A percentile compares a stretch with the other conserved stretches of the same genome.
These are phyloP conservation scores for Calonectria pseudoreteaudii DNA, from an alignment of 2,329 filamentous ascomycete genomes.

Conservation along the genomic window DNA sequence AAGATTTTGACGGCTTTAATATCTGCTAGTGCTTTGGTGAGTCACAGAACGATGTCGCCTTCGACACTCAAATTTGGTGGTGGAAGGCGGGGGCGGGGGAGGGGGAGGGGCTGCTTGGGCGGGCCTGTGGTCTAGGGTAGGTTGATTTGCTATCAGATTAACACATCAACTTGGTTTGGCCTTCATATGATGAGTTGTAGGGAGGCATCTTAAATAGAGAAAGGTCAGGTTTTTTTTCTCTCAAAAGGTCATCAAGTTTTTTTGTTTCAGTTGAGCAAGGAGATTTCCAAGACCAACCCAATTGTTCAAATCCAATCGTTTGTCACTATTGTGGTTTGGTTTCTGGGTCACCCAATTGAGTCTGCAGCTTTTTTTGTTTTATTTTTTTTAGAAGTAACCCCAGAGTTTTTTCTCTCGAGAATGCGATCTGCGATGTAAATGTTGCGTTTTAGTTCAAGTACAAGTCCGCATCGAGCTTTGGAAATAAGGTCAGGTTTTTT, in stretches of 20 bases:
- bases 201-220: too few relatives aligned
- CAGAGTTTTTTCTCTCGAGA: too few relatives aligned
- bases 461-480: background rate
- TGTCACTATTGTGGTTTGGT: too few relatives aligned
- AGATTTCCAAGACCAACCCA: too few relatives aligned
- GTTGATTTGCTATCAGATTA: background rate
- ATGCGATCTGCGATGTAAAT: background rate
- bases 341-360: too few relatives aligned
- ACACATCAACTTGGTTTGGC: background rate
- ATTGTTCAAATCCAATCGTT: too few relatives aligned
- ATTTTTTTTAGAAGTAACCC: too few relatives aligned
- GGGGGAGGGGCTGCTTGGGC: constrained; percentile 24
- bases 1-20: background rate
- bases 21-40: constrained; percentile 31
- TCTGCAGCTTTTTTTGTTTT: too few relatives aligned
- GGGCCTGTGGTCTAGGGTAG: constrained; percentile 7
- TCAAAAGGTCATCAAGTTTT: too few relatives aligned
- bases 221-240: too few relatives aligned
- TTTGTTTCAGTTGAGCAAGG: too few relatives aligned
- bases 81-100: constrained; percentile 41
- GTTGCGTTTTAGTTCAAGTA: background rate
- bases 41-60: constrained; percentile 40
- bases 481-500: background rate
- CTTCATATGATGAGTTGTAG: background rate
- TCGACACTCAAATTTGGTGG: constrained; percentile 38